Conservation (phyloP, 352 stramenopile species). For the Phytopythium oedochilum region DNA sequence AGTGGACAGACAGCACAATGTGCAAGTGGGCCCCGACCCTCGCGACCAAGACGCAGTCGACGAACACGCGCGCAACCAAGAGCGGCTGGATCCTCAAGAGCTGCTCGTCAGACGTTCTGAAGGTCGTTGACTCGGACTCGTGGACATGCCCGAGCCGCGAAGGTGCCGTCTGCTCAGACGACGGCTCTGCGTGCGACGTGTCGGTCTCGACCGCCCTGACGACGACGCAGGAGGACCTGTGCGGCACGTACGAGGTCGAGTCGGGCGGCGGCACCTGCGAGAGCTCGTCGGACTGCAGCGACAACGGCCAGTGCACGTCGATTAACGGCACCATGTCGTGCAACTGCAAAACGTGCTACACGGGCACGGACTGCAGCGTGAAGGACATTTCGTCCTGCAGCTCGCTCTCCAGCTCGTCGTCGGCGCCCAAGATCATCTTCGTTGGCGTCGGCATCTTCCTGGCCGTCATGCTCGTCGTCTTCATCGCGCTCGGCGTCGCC, state of each 20-base stretch:
- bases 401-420: constrained; percentile 49
- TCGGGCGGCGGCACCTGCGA: constrained; percentile 62
- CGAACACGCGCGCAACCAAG: constrained; percentile 46
- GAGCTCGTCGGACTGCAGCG: constrained; percentile 57
- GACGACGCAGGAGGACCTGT: constrained; percentile 78
- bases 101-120: constrained; percentile 46
- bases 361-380: constrained; percentile 69
- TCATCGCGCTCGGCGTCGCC: constrained; percentile 59
- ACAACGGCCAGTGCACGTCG: constrained; percentile 69
- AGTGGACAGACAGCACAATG: constrained; percentile 51
- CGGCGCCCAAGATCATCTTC: constrained; percentile 72
- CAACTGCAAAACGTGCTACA: constrained; percentile 75
- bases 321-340: constrained; percentile 62
- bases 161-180: constrained; percentile 61
- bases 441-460: constrained; percentile 63
- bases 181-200: constrained; percentile 68
- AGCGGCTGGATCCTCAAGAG: constrained; percentile 65
- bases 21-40: constrained; percentile 62
- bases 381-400: constrained; percentile 67
- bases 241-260: constrained; percentile 58
- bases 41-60: constrained; percentile 47
- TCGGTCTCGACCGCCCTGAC: constrained; percentile 32
- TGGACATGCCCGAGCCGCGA: constrained; percentile 72
- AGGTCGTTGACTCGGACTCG: constrained; percentile 51
- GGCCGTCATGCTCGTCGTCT: constrained; percentile 71